Evolutionary conservation across 768 basidiomycete genomes (phyloP).

Genomic region (Antrodiella citrinella): DNA sequence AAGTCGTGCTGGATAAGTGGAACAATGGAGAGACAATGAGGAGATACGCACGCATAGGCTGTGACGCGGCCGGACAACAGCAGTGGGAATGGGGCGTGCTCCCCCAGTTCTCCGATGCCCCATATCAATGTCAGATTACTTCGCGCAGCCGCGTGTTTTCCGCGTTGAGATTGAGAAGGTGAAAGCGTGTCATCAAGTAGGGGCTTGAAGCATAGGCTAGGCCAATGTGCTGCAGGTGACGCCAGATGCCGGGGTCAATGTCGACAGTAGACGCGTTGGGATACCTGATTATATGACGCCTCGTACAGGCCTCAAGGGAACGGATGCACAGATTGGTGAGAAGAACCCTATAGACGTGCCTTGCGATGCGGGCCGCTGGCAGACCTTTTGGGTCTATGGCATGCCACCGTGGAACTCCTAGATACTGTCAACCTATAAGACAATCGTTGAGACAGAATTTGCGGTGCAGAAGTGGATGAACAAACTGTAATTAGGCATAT

Average conservation of each 20-base stretch:
- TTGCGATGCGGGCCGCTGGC: not conserved
- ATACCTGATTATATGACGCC: not conserved
- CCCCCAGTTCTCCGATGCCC: not conserved
- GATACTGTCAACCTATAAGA: too few relatives aligned
- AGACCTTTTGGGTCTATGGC: too few relatives aligned
- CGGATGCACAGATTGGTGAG: not conserved
- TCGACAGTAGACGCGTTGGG: not conserved
- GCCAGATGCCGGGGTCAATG: not conserved
- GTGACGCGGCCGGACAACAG: not conserved
- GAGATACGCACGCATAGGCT: slow-evolving; percentile 1
- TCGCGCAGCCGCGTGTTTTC: not conserved
- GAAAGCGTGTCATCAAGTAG: not conserved
- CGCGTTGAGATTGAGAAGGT: not conserved
- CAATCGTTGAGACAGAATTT: too few relatives aligned
- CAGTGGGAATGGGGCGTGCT: not conserved
- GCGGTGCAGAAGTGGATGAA: too few relatives aligned
- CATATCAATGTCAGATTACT: not conserved
- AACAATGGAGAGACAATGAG: slow-evolving; percentile 14
- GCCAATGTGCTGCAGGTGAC: not conserved
- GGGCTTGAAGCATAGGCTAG: not conserved
- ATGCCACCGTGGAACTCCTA: too few relatives aligned
- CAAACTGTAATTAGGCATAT: too few relatives aligned
- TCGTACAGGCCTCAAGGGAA: not conserved
- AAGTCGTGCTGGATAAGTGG: slow-evolving; percentile 7
- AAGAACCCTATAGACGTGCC: not conserved